phyloP scores from a whole-genome alignment of 345 rosid genomes.

The Cardamine occulta region DNA sequence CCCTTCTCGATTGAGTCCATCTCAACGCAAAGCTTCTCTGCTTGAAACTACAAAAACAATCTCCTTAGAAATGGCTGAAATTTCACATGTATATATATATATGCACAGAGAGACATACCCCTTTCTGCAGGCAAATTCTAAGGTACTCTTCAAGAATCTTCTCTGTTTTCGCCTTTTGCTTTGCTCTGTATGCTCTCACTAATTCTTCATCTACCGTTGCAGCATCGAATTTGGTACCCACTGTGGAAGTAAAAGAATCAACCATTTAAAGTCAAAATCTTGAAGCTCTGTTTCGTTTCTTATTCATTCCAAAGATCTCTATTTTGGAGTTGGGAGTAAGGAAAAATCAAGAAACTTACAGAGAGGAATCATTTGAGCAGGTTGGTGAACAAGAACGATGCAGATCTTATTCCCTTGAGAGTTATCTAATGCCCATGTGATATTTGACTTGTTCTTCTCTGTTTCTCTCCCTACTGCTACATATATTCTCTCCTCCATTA shows the following conservation, averaged over 20 bases:
- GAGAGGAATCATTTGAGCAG: slow-evolving; percentile 61
- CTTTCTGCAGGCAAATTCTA: slow-evolving; percentile 51
- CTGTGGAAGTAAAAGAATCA: slow-evolving; percentile 42
- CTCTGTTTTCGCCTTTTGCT: slow-evolving; percentile 58
- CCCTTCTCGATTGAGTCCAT: slow-evolving; percentile 65
- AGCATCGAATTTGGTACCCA: slow-evolving; percentile 71
- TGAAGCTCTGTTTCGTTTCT: slow-evolving; percentile 6
- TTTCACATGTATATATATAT: background rate
- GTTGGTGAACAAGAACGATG: slow-evolving; percentile 69
- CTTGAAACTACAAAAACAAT: slow-evolving; percentile 54
- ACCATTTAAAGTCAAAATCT: background rate
- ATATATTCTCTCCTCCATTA: slow-evolving; percentile 58
- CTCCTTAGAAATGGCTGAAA: slow-evolving; percentile 24
- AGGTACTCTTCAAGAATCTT: slow-evolving; percentile 60
- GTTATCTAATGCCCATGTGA: slow-evolving; percentile 62
- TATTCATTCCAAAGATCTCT: background rate
- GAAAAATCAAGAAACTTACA: slow-evolving; percentile 49
- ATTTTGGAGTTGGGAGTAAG: background rate
- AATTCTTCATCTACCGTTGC: slow-evolving; percentile 54
- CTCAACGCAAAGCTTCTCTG: slow-evolving; percentile 62
- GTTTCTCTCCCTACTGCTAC: slow-evolving; percentile 64
- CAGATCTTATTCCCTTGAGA: slow-evolving; percentile 68
- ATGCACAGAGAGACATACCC: slow-evolving; percentile 54
- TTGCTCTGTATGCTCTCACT: slow-evolving; percentile 60
- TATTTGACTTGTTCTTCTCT: slow-evolving; percentile 51